A percentile compares a stretch with the other conserved stretches of the same genome.
phyloP scores from a whole-genome alignment of 2,329 filamentous ascomycete genomes.

The Pseudogymnoascus pannorum region DNA sequence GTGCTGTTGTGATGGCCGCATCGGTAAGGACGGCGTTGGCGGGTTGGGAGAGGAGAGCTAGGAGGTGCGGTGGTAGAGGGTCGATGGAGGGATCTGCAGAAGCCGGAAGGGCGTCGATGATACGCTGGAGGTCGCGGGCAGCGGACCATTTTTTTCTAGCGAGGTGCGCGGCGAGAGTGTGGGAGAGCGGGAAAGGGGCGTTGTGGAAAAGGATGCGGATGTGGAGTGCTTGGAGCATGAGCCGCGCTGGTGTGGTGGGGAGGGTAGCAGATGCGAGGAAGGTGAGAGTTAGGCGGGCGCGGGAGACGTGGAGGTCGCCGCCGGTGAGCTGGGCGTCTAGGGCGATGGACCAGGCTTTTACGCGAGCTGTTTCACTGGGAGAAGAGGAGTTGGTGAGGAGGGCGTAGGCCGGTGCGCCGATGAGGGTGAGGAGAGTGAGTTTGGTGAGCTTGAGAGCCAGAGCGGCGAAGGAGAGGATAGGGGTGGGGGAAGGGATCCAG shows the following conservation, averaged over 20 bases:
- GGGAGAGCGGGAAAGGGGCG: slow-evolving; percentile 56
- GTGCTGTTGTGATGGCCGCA: slow-evolving; percentile 72
- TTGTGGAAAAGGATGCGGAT: slow-evolving; percentile 76
- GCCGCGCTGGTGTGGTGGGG: slow-evolving; percentile 69
- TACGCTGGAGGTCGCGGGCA: slow-evolving; percentile 57
- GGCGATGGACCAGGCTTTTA: slow-evolving; percentile 90
- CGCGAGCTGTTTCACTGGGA: slow-evolving; percentile 76
- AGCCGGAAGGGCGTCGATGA: slow-evolving; percentile 33
- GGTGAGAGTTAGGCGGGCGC: slow-evolving; percentile 76
- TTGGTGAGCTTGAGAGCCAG: slow-evolving; percentile 74
- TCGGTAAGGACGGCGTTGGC: slow-evolving; percentile 76
- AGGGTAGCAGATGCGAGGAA: slow-evolving; percentile 82
- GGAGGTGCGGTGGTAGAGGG: slow-evolving; percentile 67
- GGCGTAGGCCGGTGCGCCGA: slow-evolving; percentile 72
- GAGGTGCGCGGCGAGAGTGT: slow-evolving; percentile 64
- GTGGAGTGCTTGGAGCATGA: slow-evolving; percentile 90
- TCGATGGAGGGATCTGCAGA: slow-evolving; percentile 42
- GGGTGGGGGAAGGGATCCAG: slow-evolving; percentile 81
- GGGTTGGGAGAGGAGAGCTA: slow-evolving; percentile 66
- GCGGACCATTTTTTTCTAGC: slow-evolving; percentile 75
- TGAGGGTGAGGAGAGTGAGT: slow-evolving; percentile 68
- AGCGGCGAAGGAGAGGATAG: slow-evolving; percentile 77
- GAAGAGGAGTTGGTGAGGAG: slow-evolving; percentile 71
- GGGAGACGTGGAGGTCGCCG: slow-evolving; percentile 83
- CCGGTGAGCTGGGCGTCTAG: slow-evolving; percentile 88